Conservation (phyloP, 1,284 basidiomycete species). For the Inonotus obliquus region DNA sequence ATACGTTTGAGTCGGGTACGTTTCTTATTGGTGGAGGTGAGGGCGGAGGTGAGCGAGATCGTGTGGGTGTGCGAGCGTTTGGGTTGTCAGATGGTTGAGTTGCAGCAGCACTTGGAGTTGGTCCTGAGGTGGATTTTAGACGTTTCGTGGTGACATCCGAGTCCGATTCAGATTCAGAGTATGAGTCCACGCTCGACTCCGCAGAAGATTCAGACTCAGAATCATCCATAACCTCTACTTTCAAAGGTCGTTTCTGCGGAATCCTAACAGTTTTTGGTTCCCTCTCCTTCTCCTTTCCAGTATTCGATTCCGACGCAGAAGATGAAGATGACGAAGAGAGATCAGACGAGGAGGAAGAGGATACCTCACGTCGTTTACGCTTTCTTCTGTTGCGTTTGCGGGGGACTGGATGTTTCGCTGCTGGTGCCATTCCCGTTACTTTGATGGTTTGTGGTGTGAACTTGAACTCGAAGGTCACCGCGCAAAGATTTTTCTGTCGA, state of each 20-base stretch:
- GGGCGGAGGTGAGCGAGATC: slow-evolving; percentile 36
- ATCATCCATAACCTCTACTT: neutral
- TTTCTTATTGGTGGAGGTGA: slow-evolving; percentile 53
- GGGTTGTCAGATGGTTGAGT: slow-evolving; percentile 15
- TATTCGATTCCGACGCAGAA: slow-evolving; percentile 25
- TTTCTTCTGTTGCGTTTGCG: slow-evolving; percentile 36
- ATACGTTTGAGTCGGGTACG: slow-evolving; percentile 38
- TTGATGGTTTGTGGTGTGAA: neutral
- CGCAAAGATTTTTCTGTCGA: neutral
- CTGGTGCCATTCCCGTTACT: neutral
- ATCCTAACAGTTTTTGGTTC: slow-evolving; percentile 15
- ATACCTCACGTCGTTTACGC: slow-evolving; percentile 36
- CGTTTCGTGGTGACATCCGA: neutral
- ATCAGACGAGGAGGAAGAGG: slow-evolving; percentile 32
- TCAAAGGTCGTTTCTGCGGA: slow-evolving; percentile 19
- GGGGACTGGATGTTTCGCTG: neutral
- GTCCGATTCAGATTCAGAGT: slow-evolving; percentile 22
- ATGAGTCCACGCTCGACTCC: slow-evolving; percentile 18
- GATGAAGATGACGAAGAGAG: slow-evolving; percentile 20
- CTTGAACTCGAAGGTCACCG: no score
- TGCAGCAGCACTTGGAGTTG: slow-evolving; percentile 19
- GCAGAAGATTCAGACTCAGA: slow-evolving; percentile 22
- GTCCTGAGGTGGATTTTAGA: neutral
- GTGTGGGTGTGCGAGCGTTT: neutral
- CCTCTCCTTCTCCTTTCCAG: neutral